Base-by-base conservation (phyloP, 805 yeast genomes). In the Kazachstania kunashirensis region DNA sequence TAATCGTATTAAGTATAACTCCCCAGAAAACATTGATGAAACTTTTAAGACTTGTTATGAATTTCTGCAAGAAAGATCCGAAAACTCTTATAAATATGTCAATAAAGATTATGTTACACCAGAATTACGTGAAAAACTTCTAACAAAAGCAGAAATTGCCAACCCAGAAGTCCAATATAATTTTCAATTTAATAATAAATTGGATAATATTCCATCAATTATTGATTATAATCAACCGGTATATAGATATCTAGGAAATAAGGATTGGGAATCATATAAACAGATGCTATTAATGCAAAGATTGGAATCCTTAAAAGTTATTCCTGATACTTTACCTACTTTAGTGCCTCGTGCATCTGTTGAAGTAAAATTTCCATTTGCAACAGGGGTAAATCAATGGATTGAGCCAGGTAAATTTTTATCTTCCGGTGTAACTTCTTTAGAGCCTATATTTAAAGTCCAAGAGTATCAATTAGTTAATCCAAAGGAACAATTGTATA, bases 251-350 rank as follows among this genome's bases (percentile, higher is more conserved):
- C 65, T 75, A 45, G 73, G 83, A 41, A 65, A 73, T 48, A 63
- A 78, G 43, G 73, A 79, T 45, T 89, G 96, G 96, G 73, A 76
- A 55, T 49, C 56, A 5, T 67, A 77, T 44, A 78, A 74, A 30
- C 74, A 75, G 59, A 81, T 85, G 84, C 55, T 84, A 35, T 66
- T 79, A 36, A 84, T 92, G 92, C 96, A 92, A 65, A 77, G 97
- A 65, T 62, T 92, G 37, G 98, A 92, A 63, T 77, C 81, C 39
- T 64, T 85, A 47, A 72, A 71, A 29, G 84, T 84, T 29, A 83
- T 92, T 41, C 98, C 98, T 12, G 98, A 92, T 56, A 88, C 97
- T 3, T 56, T 92, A 58, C 92, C 96, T 19, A 86, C 96, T 2
- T 61, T 92, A 39, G 78, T 72, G 8, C 97, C 97, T 14, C 63